phyloP scores from a whole-genome alignment of 2,329 filamentous ascomycete species.

The Beauveria pseudobassiana region DNA sequence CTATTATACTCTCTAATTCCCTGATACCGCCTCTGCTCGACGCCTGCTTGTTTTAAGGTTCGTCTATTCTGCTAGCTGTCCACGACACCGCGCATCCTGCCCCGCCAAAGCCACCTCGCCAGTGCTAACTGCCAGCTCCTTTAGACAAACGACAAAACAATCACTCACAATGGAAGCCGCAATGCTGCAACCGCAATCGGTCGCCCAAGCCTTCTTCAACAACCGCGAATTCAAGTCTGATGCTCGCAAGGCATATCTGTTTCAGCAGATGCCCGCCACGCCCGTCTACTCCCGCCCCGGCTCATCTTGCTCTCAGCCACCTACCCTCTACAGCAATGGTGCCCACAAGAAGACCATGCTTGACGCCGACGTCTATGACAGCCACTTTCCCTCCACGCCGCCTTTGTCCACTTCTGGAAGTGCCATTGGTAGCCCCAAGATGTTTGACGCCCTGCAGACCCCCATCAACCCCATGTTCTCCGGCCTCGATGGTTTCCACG shows the following conservation, averaged over 20 bases:
- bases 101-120: not conserved
- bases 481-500: constrained; percentile 53
- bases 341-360: constrained; percentile 72
- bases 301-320: constrained; percentile 57
- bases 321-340: constrained; percentile 48
- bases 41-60: constrained; percentile 2
- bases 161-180: constrained; percentile 55
- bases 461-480: constrained; percentile 76
- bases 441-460: constrained; percentile 70
- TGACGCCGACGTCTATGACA: constrained; percentile 65
- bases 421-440: constrained; percentile 77
- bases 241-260: constrained; percentile 66
- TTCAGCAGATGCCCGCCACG: constrained; percentile 50
- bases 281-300: constrained; percentile 58
- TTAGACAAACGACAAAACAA: constrained; percentile 20
- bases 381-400: constrained; percentile 77
- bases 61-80: not conserved
- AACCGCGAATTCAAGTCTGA: constrained; percentile 67
- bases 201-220: constrained; percentile 85
- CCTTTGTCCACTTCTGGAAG: constrained; percentile 80
- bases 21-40: not conserved
- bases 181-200: constrained; percentile 47
- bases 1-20: constrained; percentile 9
- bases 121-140: constrained; percentile 19
- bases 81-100: not conserved